Base-by-base conservation (phyloP, 2,329 filamentous ascomycete genomes). In the Calonectria pauciramosa region DNA sequence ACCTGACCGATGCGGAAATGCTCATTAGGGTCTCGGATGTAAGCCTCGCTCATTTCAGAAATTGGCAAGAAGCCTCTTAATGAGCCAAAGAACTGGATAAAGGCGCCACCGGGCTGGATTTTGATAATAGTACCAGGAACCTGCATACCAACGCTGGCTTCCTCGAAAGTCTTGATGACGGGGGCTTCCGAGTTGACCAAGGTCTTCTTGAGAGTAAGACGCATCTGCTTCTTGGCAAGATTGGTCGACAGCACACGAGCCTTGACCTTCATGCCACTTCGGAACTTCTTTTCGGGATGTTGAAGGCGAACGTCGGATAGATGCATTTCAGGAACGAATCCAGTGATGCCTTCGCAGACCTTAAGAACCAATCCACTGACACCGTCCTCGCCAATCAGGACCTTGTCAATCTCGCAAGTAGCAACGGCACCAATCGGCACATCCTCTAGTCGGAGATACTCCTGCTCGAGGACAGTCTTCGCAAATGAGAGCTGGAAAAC, bases 41-140 rank as follows among this genome's bases (percentile, higher is more conserved):
- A 98, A 14, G 96, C 96, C 84, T 99, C 97, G 83, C 97, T 99
- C 97, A 99, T 99, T 85, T 99, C 96, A 1, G 95, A 95, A 0
- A 98, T 93, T 2, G 97, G 97, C 70, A 99, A 89, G 87, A 97
- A 99, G 11, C 94, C 97, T 77, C 92, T 92, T 26, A 99, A 89
- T 11, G 89, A 86, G 23, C 95, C 95, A 81, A 97, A 99, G 85
- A 99, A 99, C 82, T 98, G 95, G 68, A 99, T 94, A 23, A 96
- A 92, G 14, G 97, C 97, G 73, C 97, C 97, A 68, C 92, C 92
- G 4, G 91, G 86, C 71, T 95, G 89, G 14, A 99, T 88, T 77
- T 94, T 97, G 78, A 98, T 90, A 77, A 99, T 94, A 0, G 96
- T 98, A 72, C 96, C 97, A 10, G 94, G 94, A 41, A 94, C 93